Evolutionary conservation across 2,329 filamentous ascomycete genomes (phyloP).

Genomic region (Botrytis byssoidea): DNA sequence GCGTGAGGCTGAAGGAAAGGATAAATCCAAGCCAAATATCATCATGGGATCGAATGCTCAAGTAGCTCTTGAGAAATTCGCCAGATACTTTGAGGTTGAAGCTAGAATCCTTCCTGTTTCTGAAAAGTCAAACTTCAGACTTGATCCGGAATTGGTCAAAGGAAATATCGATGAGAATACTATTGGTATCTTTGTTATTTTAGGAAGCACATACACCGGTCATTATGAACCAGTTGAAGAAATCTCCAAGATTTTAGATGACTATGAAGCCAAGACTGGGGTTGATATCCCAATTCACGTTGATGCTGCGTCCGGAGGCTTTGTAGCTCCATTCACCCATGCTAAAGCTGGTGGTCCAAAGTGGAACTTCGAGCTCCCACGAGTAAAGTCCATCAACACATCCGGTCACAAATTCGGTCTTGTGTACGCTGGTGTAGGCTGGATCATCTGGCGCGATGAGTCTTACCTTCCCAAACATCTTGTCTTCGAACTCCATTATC

Average conservation of each 20-base stretch:
- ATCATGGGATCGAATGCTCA: slow-evolving; percentile 74
- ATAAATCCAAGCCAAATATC: slow-evolving; percentile 65
- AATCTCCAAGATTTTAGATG: slow-evolving; percentile 63
- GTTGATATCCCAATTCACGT: slow-evolving; percentile 67
- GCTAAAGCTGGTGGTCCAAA: slow-evolving; percentile 55
- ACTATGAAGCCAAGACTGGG: slow-evolving; percentile 60
- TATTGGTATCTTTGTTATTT: slow-evolving; percentile 71
- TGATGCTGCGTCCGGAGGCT: slow-evolving; percentile 60
- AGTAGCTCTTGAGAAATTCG: slow-evolving; percentile 71
- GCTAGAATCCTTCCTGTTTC: slow-evolving; percentile 62
- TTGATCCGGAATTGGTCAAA: slow-evolving; percentile 63
- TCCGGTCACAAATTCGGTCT: slow-evolving; percentile 63
- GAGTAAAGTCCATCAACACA: slow-evolving; percentile 65
- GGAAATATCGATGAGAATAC: slow-evolving; percentile 73
- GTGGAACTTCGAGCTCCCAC: slow-evolving; percentile 62
- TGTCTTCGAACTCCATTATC: slow-evolving; percentile 66
- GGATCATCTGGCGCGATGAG: slow-evolving; percentile 68
- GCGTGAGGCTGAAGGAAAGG: slow-evolving; percentile 58
- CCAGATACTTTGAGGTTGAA: slow-evolving; percentile 72
- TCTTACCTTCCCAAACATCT: slow-evolving; percentile 64
- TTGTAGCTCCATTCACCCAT: slow-evolving; percentile 60
- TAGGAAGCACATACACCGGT: slow-evolving; percentile 71
- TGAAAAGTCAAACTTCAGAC: slow-evolving; percentile 56
- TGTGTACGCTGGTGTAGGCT: slow-evolving; percentile 66
- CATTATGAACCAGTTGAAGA: slow-evolving; percentile 72